Percentiles rank a stretch among this genome's conserved stretches.
phyloP scores from a whole-genome alignment of 345 rosid species.

The Adansonia digitata region DNA sequence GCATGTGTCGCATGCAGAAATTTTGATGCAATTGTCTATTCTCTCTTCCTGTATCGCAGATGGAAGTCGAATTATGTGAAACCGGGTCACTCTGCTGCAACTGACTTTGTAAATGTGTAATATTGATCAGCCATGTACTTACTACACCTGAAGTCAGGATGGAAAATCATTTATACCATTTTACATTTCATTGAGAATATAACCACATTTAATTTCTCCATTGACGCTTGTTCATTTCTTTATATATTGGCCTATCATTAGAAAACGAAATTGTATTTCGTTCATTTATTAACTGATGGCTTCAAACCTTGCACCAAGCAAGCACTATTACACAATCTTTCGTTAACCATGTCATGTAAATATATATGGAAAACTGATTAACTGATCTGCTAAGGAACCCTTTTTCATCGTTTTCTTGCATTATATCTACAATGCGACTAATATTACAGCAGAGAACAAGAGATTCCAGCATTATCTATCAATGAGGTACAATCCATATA shows the following conservation, averaged over 20 bases:
- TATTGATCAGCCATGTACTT: not conserved
- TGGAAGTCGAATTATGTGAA: not conserved
- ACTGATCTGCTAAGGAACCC: not conserved
- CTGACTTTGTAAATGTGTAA: conserved; percentile 11
- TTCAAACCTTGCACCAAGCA: too few species aligned
- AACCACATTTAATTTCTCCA: not conserved
- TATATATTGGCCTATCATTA: too few species aligned
- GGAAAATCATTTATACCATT: not conserved
- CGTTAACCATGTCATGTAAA: not conserved
- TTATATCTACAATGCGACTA: not conserved
- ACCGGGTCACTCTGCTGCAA: not conserved
- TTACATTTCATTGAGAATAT: not conserved
- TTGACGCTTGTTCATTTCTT: not conserved
- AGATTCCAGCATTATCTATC: not conserved
- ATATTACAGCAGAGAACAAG: not conserved
- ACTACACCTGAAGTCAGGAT: not conserved
- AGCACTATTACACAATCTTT: too few species aligned
- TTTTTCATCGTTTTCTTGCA: not conserved
- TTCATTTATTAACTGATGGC: too few species aligned
- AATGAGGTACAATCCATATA: not conserved
- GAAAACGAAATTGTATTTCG: too few species aligned
- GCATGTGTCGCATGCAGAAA: conserved; percentile 18
- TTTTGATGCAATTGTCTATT: conserved; percentile 14
- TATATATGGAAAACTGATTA: not conserved
- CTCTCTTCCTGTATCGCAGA: not conserved